Percentiles rank a stretch among this genome's conserved stretches.
Evolutionary conservation across 768 basidiomycete genomes (phyloP).

Genomic region (Coprinellus micaceus): DNA sequence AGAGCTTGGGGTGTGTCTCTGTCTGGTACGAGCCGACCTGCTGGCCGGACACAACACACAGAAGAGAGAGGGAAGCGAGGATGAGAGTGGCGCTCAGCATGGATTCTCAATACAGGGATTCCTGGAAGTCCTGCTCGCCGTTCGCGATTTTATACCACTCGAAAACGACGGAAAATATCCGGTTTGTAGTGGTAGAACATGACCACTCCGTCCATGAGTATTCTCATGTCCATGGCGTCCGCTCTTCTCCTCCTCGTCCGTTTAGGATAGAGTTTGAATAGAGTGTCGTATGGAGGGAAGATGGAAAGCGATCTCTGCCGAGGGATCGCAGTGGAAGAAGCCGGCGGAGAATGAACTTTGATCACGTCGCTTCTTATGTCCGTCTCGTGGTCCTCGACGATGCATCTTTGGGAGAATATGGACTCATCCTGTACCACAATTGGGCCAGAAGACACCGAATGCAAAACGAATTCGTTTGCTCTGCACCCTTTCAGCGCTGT

Average conservation of each 20-base stretch:
- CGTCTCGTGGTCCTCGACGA: neutral
- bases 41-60: constrained; percentile 37
- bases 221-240: neutral
- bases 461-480: neutral
- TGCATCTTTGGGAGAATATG: too few relatives aligned
- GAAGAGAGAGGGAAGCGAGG: constrained; percentile 5
- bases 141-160: neutral
- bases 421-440: too few relatives aligned
- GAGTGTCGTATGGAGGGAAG: neutral
- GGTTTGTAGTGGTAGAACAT: neutral
- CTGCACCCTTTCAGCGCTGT: too few relatives aligned
- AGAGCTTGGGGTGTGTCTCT: constrained; percentile 43
- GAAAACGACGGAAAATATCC: constrained; percentile 2
- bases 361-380: constrained; percentile 5
- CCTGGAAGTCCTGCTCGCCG: too few relatives aligned
- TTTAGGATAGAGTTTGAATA: neutral
- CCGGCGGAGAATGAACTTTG: neutral
- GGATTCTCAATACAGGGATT: neutral
- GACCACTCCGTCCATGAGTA: neutral
- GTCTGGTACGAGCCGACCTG: constrained; percentile 41
- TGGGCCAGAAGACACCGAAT: neutral
- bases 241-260: neutral
- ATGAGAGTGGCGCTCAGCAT: neutral
- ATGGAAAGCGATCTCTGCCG: neutral
- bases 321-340: neutral